Percentiles rank a stretch among this genome's conserved stretches.
phyloP scores from a whole-genome alignment of 129 eudicot species.

The Tagetes patula region DNA sequence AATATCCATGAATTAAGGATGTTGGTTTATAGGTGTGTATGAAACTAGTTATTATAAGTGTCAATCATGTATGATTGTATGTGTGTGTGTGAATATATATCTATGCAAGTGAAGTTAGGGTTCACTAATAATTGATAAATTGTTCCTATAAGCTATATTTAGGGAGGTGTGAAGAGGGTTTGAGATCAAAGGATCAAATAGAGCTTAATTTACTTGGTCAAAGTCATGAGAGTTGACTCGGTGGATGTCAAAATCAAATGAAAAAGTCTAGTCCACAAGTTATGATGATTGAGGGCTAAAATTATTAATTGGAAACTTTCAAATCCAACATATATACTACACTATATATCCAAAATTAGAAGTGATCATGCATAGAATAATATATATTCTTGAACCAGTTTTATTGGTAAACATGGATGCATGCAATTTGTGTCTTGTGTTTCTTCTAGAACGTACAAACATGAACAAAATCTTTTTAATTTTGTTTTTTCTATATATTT shows the following conservation, averaged over 20 bases:
- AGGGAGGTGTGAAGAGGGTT: conserved; percentile 32
- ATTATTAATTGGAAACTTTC: neutral
- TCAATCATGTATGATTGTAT: conserved; percentile 5
- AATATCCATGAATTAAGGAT: conserved; percentile 26
- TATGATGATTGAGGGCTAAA: neutral
- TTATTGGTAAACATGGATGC: neutral
- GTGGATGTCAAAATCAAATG: conserved; percentile 23
- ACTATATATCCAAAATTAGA: neutral
- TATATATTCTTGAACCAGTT: neutral
- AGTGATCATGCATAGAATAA: conserved; percentile 9
- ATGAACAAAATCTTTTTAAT: neutral
- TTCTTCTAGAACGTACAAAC: neutral
- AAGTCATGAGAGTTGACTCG: conserved; percentile 50
- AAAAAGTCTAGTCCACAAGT: neutral
- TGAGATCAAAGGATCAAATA: conserved; percentile 12
- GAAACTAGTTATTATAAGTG: neutral
- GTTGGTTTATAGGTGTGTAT: neutral
- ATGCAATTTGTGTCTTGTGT: neutral
- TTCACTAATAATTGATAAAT: neutral
- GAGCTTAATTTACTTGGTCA: conserved; percentile 34
- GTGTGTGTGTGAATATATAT: conserved; percentile 16
- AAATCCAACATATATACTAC: neutral
- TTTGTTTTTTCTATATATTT: neutral
- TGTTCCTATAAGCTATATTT: neutral
- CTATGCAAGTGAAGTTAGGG: conserved; percentile 8